A percentile compares a stretch with the other conserved stretches of the same genome.
Conservation (phyloP, 2,329 filamentous ascomycete genomes). For the Fusarium transvaalense region DNA sequence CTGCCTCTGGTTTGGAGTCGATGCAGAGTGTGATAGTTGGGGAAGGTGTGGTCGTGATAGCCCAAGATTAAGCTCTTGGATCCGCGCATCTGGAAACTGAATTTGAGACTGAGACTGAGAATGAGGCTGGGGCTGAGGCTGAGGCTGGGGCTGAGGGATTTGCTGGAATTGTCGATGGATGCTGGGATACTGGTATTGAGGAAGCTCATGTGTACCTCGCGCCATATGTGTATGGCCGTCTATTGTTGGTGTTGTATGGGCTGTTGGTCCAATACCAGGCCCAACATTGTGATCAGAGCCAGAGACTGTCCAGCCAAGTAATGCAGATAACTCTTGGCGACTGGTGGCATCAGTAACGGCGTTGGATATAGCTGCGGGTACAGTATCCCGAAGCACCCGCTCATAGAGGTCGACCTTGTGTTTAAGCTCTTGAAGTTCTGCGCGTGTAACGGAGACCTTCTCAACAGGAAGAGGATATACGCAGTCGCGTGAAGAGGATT, state of each 20-base stretch:
- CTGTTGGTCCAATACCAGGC: not conserved
- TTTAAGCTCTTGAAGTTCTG: slow-evolving; percentile 58
- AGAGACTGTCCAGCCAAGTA: slow-evolving; percentile 42
- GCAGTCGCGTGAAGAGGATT: slow-evolving; percentile 59
- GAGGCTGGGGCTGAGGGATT: slow-evolving; percentile 9
- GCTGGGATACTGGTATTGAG: slow-evolving; percentile 34
- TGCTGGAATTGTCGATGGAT: slow-evolving; percentile 31
- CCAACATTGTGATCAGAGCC: slow-evolving; percentile 31
- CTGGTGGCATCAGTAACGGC: slow-evolving; percentile 48
- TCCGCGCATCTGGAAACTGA: slow-evolving; percentile 30
- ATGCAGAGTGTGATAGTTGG: slow-evolving; percentile 3
- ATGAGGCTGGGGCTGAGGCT: slow-evolving; percentile 7
- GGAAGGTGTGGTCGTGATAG: slow-evolving; percentile 21
- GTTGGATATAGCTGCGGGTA: slow-evolving; percentile 46
- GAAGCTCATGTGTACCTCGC: slow-evolving; percentile 19
- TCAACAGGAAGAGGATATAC: slow-evolving; percentile 60
- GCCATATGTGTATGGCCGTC: slow-evolving; percentile 11
- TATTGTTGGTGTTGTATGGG: slow-evolving; percentile 20
- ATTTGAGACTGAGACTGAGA: slow-evolving; percentile 15
- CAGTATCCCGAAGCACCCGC: slow-evolving; percentile 53
- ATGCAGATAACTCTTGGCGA: slow-evolving; percentile 52
- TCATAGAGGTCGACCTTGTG: slow-evolving; percentile 58
- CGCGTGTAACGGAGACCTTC: slow-evolving; percentile 58
- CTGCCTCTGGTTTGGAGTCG: slow-evolving; percentile 24
- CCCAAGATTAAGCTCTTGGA: slow-evolving; percentile 7